Evolutionary conservation across 495 filamentous ascomycete species (phyloP).

Genomic region (Polyplosphaeria fusca): DNA sequence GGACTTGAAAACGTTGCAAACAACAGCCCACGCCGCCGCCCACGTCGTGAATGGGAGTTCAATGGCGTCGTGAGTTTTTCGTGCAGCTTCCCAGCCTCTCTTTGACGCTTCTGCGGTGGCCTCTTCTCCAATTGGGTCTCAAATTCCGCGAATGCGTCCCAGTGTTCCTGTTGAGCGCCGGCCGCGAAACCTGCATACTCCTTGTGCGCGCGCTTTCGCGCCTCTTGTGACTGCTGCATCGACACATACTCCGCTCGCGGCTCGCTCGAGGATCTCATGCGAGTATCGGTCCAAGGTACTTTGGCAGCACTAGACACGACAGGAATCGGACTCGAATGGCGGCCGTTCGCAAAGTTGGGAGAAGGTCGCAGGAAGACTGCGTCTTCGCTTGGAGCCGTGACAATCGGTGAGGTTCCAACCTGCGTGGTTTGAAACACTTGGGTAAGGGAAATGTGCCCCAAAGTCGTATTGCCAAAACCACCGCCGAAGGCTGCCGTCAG

Average conservation of each 20-base stretch:
- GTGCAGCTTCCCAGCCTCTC: constrained; percentile 6
- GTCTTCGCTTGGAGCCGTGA: constrained; percentile 38
- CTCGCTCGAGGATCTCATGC: constrained; percentile 30
- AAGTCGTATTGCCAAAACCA: constrained; percentile 6
- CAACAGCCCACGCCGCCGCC: constrained; percentile 2
- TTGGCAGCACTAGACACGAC: constrained; percentile 37
- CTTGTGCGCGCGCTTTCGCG: constrained; percentile 15
- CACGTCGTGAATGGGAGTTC: not conserved
- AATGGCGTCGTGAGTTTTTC: constrained; percentile 6
- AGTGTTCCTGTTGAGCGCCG: constrained; percentile 25
- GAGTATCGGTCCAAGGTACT: constrained; percentile 19
- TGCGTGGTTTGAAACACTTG: constrained; percentile 46
- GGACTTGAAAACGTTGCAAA: constrained; percentile 4
- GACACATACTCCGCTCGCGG: constrained; percentile 40
- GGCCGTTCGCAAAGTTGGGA: constrained; percentile 36
- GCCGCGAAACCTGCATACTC: too few relatives aligned
- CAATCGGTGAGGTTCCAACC: constrained; percentile 41
- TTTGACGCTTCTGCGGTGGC: constrained; percentile 11
- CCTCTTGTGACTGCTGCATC: constrained; percentile 42
- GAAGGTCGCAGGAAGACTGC: constrained; percentile 43
- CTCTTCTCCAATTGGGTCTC: constrained; percentile 5
- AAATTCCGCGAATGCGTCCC: constrained; percentile 13
- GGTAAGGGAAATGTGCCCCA: constrained; percentile 37
- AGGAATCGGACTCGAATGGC: constrained; percentile 36
- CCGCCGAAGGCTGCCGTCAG: constrained; percentile 33